Evolutionary conservation across 2,329 filamentous ascomycete species (phyloP), one percentile per base, ranked within the genome.

Genomic region (Monilinia vaccinii-corymbosi): DNA sequence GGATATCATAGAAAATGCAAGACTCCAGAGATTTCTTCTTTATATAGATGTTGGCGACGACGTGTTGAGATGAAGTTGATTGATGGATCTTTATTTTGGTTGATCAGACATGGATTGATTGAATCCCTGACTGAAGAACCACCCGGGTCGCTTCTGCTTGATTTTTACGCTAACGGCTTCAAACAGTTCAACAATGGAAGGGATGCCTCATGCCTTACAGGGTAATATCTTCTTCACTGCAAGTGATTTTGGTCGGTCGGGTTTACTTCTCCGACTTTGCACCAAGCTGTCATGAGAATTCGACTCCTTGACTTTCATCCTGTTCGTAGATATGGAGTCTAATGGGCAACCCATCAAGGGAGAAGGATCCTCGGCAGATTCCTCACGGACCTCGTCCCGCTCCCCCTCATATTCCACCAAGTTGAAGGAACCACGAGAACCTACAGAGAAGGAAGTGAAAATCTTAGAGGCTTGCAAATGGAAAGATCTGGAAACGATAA

Each of bases 391-490:
- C 42, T 55, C 59, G 11, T 61, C 61, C 28, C 56, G 57, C 38
- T 44, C 61, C 47, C 53, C 58, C 31, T 50, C 38, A 28, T 42
- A 34, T 11, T 44, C 51, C 38, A 44, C 8, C 25, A 53, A 31
- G 21, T 4, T 23, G 25, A 44, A 44, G 50, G 38, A 60, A 36
- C 25, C 34, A 34, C 47, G 36, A 34, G 60, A 58, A 32, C 60
- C 56, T 42, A 53, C 60, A 48, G 63, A 60, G 49, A 78, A 82
- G 69, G 71, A 73, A 63, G 69, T 75, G 56, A 70, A 77, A 51
- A 85, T 87, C 51, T 72, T 80, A 23, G 76, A 79, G 48, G 87
- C 87, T 34, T 90, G 86, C 74, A 75, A 75, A 63, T 74, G 74
- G 68, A 77, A 73, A 56, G 81, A 90, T 70, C 72, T 87, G 40